A percentile compares a stretch with the other conserved stretches of the same genome.
These are phyloP conservation scores for Syncephalastrum monosporum DNA, from an alignment of 371 early-diverging fungal genomes.

Conservation along the genomic window DNA sequence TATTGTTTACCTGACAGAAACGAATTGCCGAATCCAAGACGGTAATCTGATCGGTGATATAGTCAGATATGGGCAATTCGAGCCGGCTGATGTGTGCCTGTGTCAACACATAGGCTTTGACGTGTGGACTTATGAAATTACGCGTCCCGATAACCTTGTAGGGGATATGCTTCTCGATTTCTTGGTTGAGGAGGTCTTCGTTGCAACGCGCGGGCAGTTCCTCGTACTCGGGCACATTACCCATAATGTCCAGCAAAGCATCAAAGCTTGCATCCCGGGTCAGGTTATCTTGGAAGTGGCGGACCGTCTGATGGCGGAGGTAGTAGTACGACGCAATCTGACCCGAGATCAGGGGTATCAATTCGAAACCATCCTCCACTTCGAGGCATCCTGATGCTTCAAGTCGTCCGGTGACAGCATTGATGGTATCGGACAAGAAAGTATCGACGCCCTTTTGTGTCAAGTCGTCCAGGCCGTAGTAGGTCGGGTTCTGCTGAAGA, in stretches of 20 bases:
- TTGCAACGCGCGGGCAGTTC: conserved; percentile 92
- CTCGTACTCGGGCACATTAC: conserved; percentile 82
- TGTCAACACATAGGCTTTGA: conserved; percentile 87
- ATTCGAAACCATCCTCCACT: conserved; percentile 57
- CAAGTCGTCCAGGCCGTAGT: conserved; percentile 86
- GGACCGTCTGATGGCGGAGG: conserved; percentile 78
- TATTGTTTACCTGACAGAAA: conserved; percentile 59
- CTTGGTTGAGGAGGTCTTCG: conserved; percentile 83
- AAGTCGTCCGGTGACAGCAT: conserved; percentile 66
- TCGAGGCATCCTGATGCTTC: conserved; percentile 73
- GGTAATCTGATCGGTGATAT: conserved; percentile 87
- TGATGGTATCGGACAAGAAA: conserved; percentile 77
- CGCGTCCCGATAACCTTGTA: conserved; percentile 50
- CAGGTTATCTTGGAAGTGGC: conserved; percentile 59
- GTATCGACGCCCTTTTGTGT: conserved; percentile 65
- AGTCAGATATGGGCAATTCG: conserved; percentile 81
- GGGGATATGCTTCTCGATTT: conserved; percentile 64
- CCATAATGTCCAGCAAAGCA: conserved; percentile 69
- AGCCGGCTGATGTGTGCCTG: conserved; percentile 81
- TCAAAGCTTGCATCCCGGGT: conserved; percentile 45
- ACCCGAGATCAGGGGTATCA: conserved; percentile 72
- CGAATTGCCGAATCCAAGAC: conserved; percentile 92
- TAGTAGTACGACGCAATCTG: conserved; percentile 90
- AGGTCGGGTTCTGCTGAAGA: conserved; percentile 89
- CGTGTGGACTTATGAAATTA: conserved; percentile 78